Conservation (phyloP, 2,329 filamentous ascomycete genomes). For the Cercospora sojina region DNA sequence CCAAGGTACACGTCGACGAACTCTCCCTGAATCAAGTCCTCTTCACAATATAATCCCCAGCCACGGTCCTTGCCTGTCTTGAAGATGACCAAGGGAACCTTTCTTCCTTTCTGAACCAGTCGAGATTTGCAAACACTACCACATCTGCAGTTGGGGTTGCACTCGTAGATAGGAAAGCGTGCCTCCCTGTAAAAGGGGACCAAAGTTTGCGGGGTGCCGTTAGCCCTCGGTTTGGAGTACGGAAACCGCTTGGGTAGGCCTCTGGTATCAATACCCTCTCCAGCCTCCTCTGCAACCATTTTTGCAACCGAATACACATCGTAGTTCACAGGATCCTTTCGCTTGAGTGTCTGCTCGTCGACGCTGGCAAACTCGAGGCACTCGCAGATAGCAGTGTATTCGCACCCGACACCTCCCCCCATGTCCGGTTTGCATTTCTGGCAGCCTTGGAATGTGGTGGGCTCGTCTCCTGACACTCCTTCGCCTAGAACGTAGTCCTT, state of each 20-base stretch:
- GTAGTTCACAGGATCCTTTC: slow-evolving; percentile 25
- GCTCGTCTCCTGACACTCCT: slow-evolving; percentile 60
- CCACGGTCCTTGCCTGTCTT: slow-evolving; percentile 66
- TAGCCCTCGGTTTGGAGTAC: slow-evolving; percentile 50
- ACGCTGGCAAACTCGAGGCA: slow-evolving; percentile 66
- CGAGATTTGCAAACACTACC: slow-evolving; percentile 66
- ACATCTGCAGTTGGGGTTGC: slow-evolving; percentile 70
- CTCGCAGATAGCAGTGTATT: slow-evolving; percentile 61
- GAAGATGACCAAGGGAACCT: slow-evolving; percentile 73
- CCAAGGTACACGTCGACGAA: slow-evolving; percentile 80
- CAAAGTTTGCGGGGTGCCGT: slow-evolving; percentile 29
- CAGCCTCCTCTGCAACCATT: slow-evolving; percentile 27
- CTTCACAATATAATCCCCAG: slow-evolving; percentile 70
- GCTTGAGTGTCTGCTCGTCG: slow-evolving; percentile 41
- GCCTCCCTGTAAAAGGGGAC: slow-evolving; percentile 45
- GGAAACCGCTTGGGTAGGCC: slow-evolving; percentile 57
- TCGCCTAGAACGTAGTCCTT: slow-evolving; percentile 58
- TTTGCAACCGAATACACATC: slow-evolving; percentile 22
- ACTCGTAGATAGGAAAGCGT: slow-evolving; percentile 69
- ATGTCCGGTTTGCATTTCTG: slow-evolving; percentile 57
- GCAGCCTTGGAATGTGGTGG: slow-evolving; percentile 66
- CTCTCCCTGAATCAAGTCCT: slow-evolving; percentile 67
- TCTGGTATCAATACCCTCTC: slow-evolving; percentile 31
- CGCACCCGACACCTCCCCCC: slow-evolving; percentile 57
- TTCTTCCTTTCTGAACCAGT: slow-evolving; percentile 72